Percentiles rank a stretch among this genome's conserved stretches.
These are phyloP conservation scores for Daldinia eschscholtzii DNA, from an alignment of 2,329 filamentous ascomycete genomes.

Conservation along the genomic window DNA sequence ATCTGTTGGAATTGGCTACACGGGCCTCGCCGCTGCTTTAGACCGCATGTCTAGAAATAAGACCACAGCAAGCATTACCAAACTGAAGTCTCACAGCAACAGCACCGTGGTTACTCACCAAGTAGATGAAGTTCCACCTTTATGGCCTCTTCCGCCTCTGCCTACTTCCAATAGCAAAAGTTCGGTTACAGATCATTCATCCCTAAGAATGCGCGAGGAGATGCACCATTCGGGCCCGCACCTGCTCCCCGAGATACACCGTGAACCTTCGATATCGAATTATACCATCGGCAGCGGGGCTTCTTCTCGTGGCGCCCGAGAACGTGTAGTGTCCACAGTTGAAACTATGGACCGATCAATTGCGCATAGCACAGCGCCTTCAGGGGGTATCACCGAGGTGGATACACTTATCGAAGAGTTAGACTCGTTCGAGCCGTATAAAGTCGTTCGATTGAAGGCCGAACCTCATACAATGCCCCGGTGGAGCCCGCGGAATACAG, in stretches of 20 bases:
- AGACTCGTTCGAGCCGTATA: slow-evolving; percentile 51
- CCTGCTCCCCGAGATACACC: slow-evolving; percentile 37
- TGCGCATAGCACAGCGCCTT: slow-evolving; percentile 37
- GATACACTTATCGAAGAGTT: slow-evolving; percentile 53
- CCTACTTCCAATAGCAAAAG: slow-evolving; percentile 30
- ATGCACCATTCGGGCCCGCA: slow-evolving; percentile 25
- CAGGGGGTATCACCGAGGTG: slow-evolving; percentile 44
- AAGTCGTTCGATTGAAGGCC: slow-evolving; percentile 63
- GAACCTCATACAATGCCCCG: slow-evolving; percentile 66
- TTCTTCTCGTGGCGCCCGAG: slow-evolving; percentile 40
- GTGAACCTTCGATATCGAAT: slow-evolving; percentile 44
- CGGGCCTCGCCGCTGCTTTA: slow-evolving; percentile 73
- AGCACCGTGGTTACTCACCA: slow-evolving; percentile 29
- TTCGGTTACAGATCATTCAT: slow-evolving; percentile 44
- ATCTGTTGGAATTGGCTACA: slow-evolving; percentile 74
- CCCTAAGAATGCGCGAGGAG: slow-evolving; percentile 33
- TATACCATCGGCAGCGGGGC: slow-evolving; percentile 39
- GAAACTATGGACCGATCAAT: slow-evolving; percentile 36
- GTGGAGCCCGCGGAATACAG: slow-evolving; percentile 62
- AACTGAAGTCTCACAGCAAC: slow-evolving; percentile 50
- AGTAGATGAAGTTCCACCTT: slow-evolving; percentile 39
- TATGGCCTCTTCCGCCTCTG: slow-evolving; percentile 32
- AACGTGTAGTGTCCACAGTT: slow-evolving; percentile 39
- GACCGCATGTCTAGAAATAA: slow-evolving; percentile 60
- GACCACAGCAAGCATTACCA: slow-evolving; percentile 47